Base-by-base conservation (phyloP, 306 rosid genomes). In the Cicer judaicum region DNA sequence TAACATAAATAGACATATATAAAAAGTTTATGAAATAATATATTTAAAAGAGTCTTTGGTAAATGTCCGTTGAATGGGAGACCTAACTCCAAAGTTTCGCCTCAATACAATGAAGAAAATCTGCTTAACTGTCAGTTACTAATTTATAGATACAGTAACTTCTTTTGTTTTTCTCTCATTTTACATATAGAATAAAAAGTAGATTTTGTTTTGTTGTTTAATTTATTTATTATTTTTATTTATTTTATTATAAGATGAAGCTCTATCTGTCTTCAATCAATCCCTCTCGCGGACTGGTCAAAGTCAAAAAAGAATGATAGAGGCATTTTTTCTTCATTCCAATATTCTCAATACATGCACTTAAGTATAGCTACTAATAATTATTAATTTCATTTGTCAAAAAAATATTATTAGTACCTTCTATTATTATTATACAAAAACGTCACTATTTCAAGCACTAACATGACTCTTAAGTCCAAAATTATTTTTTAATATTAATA, bases 31-130 rank as follows among this genome's bases (percentile, higher is more conserved):
- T 63, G 40, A 16, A 68, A 44, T 24, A 65, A 9, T 42, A 50
- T 55, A 52, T 56, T 57, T 29, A 36, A 75, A 79, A 55, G 75
- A 60, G 81, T 49, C 64, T 83, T 78, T 87, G 87, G 88, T 86
- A 84, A 86, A 73, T 94, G 96, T 88, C 84, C 84, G 93, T 92
- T 90, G 96, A 92, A 90, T 73, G 78, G 88, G 96, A 84, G 87
- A 94, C 99, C 97, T 83, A 76, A 8, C 21, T 76, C 96, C 97
- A 74, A 59, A 79, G 64, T 80, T 74, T 81, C 91, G 96, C 96
- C 91, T 71, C 64, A 85, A 88, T 83, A 85, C 70, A 70, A 86
- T 90, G 89, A 91, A 83, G 79, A 83, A 86, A 81, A 75, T 77
- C 68, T 72, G 89, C 81, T 80, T 70, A 68, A 80, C 86, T 83